Evolutionary conservation across 1,284 basidiomycete genomes (phyloP).

Genomic region (Moesziomyces globuligerus): DNA sequence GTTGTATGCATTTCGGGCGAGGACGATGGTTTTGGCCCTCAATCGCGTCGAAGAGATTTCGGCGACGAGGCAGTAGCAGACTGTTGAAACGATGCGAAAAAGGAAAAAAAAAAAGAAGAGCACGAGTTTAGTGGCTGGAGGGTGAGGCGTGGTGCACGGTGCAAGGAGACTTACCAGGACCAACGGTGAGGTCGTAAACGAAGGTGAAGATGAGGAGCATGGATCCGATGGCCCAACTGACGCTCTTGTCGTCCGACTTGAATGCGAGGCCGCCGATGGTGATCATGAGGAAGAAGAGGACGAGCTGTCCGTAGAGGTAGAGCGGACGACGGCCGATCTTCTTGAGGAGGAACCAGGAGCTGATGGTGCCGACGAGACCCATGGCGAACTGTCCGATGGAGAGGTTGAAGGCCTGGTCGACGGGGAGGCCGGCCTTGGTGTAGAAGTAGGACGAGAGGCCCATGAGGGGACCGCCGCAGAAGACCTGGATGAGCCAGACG

Average conservation of each 20-base stretch:
- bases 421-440: slow-evolving; percentile 69
- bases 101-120: neutral
- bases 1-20: slow-evolving; percentile 70
- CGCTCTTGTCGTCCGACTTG: slow-evolving; percentile 28
- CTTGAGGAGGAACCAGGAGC: slow-evolving; percentile 69
- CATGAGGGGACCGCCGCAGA: slow-evolving; percentile 65
- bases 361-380: slow-evolving; percentile 68
- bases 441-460: slow-evolving; percentile 68
- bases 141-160: neutral
- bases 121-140: neutral
- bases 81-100: neutral
- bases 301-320: slow-evolving; percentile 70
- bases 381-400: slow-evolving; percentile 68
- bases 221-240: slow-evolving; percentile 68
- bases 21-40: slow-evolving; percentile 71
- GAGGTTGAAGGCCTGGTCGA: slow-evolving; percentile 68
- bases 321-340: slow-evolving; percentile 69
- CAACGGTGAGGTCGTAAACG: slow-evolving; percentile 68
- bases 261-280: slow-evolving; percentile 69
- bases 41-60: slow-evolving; percentile 70
- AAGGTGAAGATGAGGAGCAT: slow-evolving; percentile 70
- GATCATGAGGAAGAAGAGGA: slow-evolving; percentile 68
- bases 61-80: slow-evolving; percentile 70
- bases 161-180: slow-evolving; percentile 58
- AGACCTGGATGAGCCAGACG: slow-evolving; percentile 66